Base-by-base conservation (phyloP, 192 early-diverging fungal species). In the Phycomyces blakesleeanus region DNA sequence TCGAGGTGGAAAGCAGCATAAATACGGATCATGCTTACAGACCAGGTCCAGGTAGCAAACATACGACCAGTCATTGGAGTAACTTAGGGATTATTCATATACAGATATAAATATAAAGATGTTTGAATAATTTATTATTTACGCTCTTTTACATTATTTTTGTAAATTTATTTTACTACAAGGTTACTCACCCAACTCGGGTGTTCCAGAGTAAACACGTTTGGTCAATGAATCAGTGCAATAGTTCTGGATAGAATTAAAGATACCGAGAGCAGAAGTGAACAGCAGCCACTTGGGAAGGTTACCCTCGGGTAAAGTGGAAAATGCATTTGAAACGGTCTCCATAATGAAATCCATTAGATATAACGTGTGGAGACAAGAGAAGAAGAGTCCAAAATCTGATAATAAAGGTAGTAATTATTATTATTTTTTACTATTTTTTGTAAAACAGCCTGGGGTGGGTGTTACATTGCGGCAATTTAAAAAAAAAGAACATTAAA, bases 21-120 rank as follows among this genome's bases (percentile, higher is more conserved):
- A 64, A 94, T 80, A 25, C 95, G 88, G 55, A 98, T 75, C 39
- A 94, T 78, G 1, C 83, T 87, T 18, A 87, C 88, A 20, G 89
- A 83, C 62, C 91, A 78, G 0, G 95, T 96, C 93, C 93, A 98
- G 21, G 86, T 78, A 6, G 90, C 95, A 85, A 95, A 93, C 52
- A 92, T 74, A 34, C 93, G 88, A 37, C 88, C 83, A 20, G 86
- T 83, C 66, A 97, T 80, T 26, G 83, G 76, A 2, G 92, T 93
- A n/a, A 91, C 93, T 86, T 79, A 66, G 2, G 44, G 2, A 3
- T 47, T 18, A 51, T 71, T 58, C 24, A 72, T 65, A 39, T 24
- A n/a, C 29, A 8, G 40, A 22, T 6, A 44, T 47, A 27, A 16
- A 21, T 27, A n/a, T n/a, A n/a, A n/a, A n/a, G n/a, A n/a, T n/a